Conservation (phyloP, 2,329 filamentous ascomycete species). For the Pyricularia grisea region DNA sequence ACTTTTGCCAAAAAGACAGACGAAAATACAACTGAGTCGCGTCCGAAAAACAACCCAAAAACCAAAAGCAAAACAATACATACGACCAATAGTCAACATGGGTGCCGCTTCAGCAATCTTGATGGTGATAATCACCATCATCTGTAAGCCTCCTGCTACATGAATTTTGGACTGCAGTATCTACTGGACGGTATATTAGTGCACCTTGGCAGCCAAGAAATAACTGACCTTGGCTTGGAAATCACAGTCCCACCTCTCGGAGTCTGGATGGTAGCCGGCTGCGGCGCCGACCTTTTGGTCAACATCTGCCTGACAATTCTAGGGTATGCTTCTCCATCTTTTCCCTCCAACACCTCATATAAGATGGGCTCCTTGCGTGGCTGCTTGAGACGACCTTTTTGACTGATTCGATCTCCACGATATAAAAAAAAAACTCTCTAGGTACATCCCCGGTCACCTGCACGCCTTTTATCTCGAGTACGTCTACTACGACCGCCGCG, state of each 20-base stretch:
- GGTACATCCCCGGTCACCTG: constrained; percentile 58
- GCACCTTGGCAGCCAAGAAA: not conserved
- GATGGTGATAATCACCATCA: constrained; percentile 40
- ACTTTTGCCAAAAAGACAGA: not conserved
- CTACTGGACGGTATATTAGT: not conserved
- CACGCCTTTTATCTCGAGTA: constrained; percentile 78
- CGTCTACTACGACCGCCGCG: constrained; percentile 68
- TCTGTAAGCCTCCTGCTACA: constrained; percentile 30
- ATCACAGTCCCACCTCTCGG: constrained; percentile 54
- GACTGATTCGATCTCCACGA: not conserved
- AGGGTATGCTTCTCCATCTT: constrained; percentile 31
- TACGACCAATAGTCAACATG: constrained; percentile 26
- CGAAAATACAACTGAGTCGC: not conserved
- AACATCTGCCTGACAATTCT: constrained; percentile 59
- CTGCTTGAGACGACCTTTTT: not conserved
- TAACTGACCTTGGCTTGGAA: not conserved
- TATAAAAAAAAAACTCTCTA: constrained; percentile 5
- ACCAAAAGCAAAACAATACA: not conserved
- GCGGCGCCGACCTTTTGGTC: constrained; percentile 54
- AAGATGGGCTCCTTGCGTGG: too few species aligned
- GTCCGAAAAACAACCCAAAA: not conserved
- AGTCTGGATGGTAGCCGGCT: constrained; percentile 55
- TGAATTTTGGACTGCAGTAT: not conserved
- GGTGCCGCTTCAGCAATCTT: constrained; percentile 37
- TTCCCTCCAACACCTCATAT: not conserved